Base-by-base conservation (phyloP, 2,329 filamentous ascomycete species). In the Aureobasidium sp. region DNA sequence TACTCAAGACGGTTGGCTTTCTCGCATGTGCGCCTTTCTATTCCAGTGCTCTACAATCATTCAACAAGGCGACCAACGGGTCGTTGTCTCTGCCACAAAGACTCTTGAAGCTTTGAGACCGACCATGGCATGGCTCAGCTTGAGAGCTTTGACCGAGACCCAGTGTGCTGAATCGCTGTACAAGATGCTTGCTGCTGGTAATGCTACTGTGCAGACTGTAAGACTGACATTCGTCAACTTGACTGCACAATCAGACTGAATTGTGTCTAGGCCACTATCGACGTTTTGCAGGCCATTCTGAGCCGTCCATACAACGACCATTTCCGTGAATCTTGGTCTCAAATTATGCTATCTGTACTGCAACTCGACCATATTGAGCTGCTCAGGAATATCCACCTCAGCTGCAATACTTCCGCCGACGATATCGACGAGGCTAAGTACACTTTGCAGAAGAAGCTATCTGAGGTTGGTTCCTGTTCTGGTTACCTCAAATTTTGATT, bases 351-450 rank as follows among this genome's bases (percentile, higher is more conserved):
- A 20, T 66, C 69, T 46, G 67, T 69, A 20, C 55, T 73, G 46
- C 67, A 64, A 29, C 64, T 67, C 1, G 70, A 72, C 29, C 66
- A 70, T 6, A 66, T 74, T 24, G 65, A 67, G 4, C 63, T 73
- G 62, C 66, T 74, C 24, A 67, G 66, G n/a, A 65, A 68, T 37
- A 65, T 68, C 8, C 73, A 71, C 52, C 67, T 72, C 51, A 65
- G 63, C 26, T 66, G 70, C 29, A 61, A 65, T 15, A 64, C 65
- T 13, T 63, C 56, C 15, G 67, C 90, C 3, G 84, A 90, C 63
- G 88, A 96, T 68, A 85, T 96, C 63, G 90, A 97, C 67, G 91
- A 96, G 70, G 87, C 92, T 70, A 95, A 92, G 72, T 97, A 99
- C 72, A 86, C 90, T 61, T 86, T 97, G 67, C 86, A 90, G 44